Evolutionary conservation across 1,284 basidiomycete genomes (phyloP).

Genomic region (Ganoderma sinense): DNA sequence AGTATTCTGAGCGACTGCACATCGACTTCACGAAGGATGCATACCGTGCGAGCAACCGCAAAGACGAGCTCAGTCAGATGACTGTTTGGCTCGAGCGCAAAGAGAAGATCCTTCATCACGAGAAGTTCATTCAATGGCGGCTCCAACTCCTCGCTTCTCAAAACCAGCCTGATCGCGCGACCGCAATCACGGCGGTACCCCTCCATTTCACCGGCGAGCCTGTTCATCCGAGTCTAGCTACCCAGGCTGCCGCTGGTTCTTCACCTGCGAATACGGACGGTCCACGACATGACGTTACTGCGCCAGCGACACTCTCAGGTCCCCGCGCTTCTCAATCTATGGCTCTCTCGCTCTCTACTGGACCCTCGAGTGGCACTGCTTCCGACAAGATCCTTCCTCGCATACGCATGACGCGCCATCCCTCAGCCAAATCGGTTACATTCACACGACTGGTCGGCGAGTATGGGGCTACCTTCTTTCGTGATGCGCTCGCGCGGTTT

Average conservation of each 20-base stretch:
- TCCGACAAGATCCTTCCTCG: not conserved
- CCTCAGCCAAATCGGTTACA: not conserved
- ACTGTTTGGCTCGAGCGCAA: slow-evolving; percentile 42
- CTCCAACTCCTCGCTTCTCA: too few species aligned
- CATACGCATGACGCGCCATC: not conserved
- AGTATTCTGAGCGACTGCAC: slow-evolving; percentile 29
- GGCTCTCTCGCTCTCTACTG: not conserved
- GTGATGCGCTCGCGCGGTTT: slow-evolving; percentile 39
- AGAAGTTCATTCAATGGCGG: slow-evolving; percentile 14
- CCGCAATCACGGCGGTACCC: too few species aligned
- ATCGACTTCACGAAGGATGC: too few species aligned
- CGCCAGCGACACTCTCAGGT: too few species aligned
- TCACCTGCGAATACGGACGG: too few species aligned
- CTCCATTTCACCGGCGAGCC: too few species aligned
- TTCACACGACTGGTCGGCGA: too few species aligned
- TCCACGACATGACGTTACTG: too few species aligned
- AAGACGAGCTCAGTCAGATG: slow-evolving; percentile 46
- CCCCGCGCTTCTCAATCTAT: too few species aligned
- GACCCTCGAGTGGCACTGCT: not conserved
- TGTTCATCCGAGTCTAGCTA: too few species aligned
- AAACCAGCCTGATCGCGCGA: too few species aligned
- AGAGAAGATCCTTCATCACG: slow-evolving; percentile 31
- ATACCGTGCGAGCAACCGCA: slow-evolving; percentile 43
- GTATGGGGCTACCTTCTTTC: slow-evolving; percentile 40
- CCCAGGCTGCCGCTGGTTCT: too few species aligned